Evolutionary conservation across 179 eudicot genomes (phyloP).

Genomic region (Spinacia oleracea): DNA sequence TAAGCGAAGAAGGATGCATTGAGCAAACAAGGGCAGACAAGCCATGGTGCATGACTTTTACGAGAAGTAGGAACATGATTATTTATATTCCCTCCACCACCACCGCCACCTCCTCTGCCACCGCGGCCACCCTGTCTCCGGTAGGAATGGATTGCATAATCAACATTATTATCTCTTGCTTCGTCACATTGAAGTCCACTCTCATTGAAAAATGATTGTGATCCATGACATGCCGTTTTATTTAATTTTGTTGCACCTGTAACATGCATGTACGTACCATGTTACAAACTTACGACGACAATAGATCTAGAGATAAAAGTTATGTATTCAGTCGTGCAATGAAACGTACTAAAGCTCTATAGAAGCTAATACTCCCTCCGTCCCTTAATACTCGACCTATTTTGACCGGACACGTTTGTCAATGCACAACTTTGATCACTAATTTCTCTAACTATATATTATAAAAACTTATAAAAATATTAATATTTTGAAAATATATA

Average conservation of each 20-base stretch:
- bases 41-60: not conserved
- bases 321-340: not conserved
- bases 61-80: not conserved
- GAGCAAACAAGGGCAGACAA: not conserved
- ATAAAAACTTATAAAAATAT: too few relatives aligned
- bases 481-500: too few relatives aligned
- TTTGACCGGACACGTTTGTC: too few relatives aligned
- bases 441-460: too few relatives aligned
- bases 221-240: not conserved
- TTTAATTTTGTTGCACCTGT: not conserved
- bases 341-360: too few relatives aligned
- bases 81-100: not conserved
- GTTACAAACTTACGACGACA: not conserved
- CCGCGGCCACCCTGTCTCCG: not conserved
- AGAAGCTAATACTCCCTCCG: too few relatives aligned
- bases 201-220: not conserved
- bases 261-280: not conserved
- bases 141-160: conserved; percentile 1
- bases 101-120: not conserved
- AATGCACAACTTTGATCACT: too few relatives aligned
- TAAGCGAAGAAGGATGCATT: not conserved
- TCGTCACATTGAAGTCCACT: too few relatives aligned
- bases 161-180: too few relatives aligned
- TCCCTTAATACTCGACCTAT: too few relatives aligned
- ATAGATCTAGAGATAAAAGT: not conserved